Conservation (phyloP, 176 grass and related monocot species). For the Oryza brachyantha region DNA sequence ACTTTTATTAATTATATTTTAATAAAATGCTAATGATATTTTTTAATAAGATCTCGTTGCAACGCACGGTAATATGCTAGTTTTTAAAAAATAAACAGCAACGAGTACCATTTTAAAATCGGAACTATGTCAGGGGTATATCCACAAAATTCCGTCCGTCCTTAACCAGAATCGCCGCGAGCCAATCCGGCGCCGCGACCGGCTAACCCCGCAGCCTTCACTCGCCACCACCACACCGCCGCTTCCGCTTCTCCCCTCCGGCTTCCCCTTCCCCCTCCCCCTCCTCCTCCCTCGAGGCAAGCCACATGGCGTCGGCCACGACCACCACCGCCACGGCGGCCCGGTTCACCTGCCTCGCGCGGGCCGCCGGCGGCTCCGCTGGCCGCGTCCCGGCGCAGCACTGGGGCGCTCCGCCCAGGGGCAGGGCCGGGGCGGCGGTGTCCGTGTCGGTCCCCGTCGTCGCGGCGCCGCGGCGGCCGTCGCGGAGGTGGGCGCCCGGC, state of each 20-base stretch:
- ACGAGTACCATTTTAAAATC: not conserved
- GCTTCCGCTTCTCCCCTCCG: not conserved
- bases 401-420: not conserved
- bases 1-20: no score
- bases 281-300: not conserved
- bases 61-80: no score
- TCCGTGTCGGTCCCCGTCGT: not conserved
- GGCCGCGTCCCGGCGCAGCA: conserved; percentile 5
- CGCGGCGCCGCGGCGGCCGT: conserved; percentile 2
- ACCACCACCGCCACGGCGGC: not conserved
- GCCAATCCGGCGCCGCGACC: conserved; percentile 30
- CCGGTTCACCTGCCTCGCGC: conserved; percentile 15
- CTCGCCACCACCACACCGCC: not conserved
- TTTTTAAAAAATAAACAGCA: no score
- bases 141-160: not conserved
- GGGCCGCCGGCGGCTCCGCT: not conserved
- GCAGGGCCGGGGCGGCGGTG: not conserved
- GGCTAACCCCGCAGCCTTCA: not conserved
- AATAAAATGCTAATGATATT: no score
- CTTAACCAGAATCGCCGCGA: conserved; percentile 30
- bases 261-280: no score
- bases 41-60: no score
- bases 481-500: conserved; percentile 42
- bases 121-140: not conserved
- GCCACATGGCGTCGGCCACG: conserved; percentile 37